These are phyloP conservation scores for Chytridium lagenaria DNA, from an alignment of 371 early-diverging fungal species.

Conservation along the genomic window DNA sequence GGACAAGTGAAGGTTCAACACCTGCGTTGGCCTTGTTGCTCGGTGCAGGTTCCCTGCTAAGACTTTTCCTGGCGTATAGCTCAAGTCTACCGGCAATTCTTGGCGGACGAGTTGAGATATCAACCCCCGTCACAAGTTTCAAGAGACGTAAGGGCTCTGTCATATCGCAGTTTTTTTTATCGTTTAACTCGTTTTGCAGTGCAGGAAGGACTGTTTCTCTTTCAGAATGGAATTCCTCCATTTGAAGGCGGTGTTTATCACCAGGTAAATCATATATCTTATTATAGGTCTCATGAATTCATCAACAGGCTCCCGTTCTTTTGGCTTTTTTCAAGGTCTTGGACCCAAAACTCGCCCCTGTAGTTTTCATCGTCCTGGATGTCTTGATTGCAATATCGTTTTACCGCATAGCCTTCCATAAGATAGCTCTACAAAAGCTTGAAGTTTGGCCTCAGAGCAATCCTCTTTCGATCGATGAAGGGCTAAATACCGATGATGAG, in stretches of 20 bases:
- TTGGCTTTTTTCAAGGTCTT: constrained; percentile 72
- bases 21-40: constrained; percentile 14
- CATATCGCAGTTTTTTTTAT: neutral
- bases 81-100: constrained; percentile 26
- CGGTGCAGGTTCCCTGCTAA: constrained; percentile 31
- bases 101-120: constrained; percentile 62
- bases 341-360: constrained; percentile 57
- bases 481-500: constrained; percentile 17
- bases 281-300: neutral
- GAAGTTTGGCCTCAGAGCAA: constrained; percentile 48
- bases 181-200: constrained; percentile 55
- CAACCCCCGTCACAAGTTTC: constrained; percentile 86
- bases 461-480: neutral
- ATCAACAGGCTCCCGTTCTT: constrained; percentile 73
- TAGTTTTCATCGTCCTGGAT: constrained; percentile 71
- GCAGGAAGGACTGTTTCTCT: constrained; percentile 86
- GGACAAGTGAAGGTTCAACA: neutral
- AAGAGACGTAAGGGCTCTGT: constrained; percentile 68
- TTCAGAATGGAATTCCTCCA: constrained; percentile 75
- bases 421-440: constrained; percentile 23
- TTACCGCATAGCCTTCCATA: constrained; percentile 53
- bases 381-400: constrained; percentile 66
- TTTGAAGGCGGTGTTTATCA: constrained; percentile 90
- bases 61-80: constrained; percentile 34
- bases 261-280: constrained; percentile 62